Conservation (phyloP, 1,139 yeast genomes). For the Candida sp. region DNA sequence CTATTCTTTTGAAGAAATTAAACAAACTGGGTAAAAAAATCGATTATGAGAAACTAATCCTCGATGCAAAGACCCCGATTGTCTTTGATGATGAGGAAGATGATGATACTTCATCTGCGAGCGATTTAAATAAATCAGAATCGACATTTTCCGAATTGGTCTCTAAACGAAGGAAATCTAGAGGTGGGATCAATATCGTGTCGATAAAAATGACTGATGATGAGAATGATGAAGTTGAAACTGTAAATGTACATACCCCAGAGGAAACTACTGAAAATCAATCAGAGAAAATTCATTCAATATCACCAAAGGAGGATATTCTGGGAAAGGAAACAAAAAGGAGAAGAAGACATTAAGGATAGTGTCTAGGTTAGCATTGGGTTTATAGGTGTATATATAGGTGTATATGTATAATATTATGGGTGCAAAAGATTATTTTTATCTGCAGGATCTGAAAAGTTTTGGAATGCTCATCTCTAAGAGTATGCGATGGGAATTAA, state of each 20-base stretch:
- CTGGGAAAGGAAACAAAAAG: neutral
- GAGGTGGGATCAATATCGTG: conserved; percentile 25
- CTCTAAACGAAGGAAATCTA: conserved; percentile 20
- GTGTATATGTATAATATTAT: no score
- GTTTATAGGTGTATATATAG: neutral
- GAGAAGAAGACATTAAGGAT: neutral
- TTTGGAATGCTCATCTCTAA: conserved; percentile 1
- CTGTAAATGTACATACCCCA: neutral
- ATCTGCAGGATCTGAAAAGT: neutral
- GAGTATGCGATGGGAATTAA: neutral
- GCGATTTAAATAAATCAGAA: conserved; percentile 1
- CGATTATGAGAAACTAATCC: conserved; percentile 23
- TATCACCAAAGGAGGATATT: neutral
- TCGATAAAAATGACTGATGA: neutral
- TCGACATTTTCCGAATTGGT: conserved; percentile 7
- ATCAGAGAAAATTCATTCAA: neutral
- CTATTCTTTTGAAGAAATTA: conserved; percentile 21
- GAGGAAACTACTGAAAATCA: neutral
- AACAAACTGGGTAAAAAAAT: conserved; percentile 21
- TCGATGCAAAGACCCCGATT: conserved; percentile 22
- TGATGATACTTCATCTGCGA: conserved; percentile 10
- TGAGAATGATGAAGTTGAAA: neutral
- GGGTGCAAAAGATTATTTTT: neutral
- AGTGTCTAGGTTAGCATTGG: neutral
- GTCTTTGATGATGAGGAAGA: conserved; percentile 28